Conservation (phyloP, 805 yeast genomes). For the Debaryomyces tyrocola region DNA sequence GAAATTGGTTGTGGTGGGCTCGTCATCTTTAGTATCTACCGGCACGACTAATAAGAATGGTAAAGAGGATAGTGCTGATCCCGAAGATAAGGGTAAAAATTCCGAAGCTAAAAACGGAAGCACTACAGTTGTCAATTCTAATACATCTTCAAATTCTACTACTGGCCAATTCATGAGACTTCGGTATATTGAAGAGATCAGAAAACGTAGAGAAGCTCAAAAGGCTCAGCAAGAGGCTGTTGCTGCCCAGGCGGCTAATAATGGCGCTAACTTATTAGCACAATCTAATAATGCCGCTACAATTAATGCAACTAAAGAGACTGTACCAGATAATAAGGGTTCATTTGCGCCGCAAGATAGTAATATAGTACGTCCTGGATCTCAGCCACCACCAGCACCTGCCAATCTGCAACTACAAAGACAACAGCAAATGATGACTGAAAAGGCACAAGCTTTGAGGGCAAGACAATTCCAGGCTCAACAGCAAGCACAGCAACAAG, state of each 20-base stretch:
- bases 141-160: slow-evolving; percentile 24
- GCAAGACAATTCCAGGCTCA: slow-evolving; percentile 15
- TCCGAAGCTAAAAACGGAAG: slow-evolving; percentile 12
- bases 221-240: slow-evolving; percentile 42
- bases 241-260: slow-evolving; percentile 31
- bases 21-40: slow-evolving; percentile 21
- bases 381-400: slow-evolving; percentile 11
- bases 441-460: slow-evolving; percentile 12
- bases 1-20: slow-evolving; percentile 39
- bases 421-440: slow-evolving; percentile 8
- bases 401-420: slow-evolving; percentile 10
- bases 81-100: slow-evolving; percentile 28
- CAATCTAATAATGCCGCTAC: slow-evolving; percentile 4
- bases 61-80: slow-evolving; percentile 25
- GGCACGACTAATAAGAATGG: slow-evolving; percentile 13
- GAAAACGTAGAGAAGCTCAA: slow-evolving; percentile 58
- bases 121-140: slow-evolving; percentile 7
- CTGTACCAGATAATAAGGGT: not conserved
- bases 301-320: slow-evolving; percentile 4
- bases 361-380: not conserved
- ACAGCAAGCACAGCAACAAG: slow-evolving; percentile 8
- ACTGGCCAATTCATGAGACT: slow-evolving; percentile 78
- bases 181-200: slow-evolving; percentile 83
- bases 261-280: slow-evolving; percentile 3
- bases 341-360: not conserved